A percentile compares a stretch with the other conserved stretches of the same genome.
Conservation (phyloP, 1,139 yeast species). For the Saccharomycopsis hybrid region DNA sequence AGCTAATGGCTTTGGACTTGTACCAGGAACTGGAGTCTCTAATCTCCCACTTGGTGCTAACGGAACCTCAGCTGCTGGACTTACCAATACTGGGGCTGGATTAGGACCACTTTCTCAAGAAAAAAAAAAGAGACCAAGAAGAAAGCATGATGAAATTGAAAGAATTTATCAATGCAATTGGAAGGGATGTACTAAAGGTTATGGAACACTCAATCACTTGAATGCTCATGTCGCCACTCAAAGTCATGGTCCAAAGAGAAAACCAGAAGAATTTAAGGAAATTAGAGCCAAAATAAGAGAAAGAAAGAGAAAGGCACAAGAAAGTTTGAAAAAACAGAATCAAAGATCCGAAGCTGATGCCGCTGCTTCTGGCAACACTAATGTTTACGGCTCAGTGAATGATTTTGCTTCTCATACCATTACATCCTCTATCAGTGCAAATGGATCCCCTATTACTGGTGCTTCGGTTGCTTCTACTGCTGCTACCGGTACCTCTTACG, state of each 20-base stretch:
- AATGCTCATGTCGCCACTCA: slow-evolving; percentile 72
- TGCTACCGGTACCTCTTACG: no score
- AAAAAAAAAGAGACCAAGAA: slow-evolving; percentile 47
- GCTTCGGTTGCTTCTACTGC: no score
- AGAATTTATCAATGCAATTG: slow-evolving; percentile 57
- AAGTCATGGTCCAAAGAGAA: slow-evolving; percentile 63
- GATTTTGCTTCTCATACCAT: neutral
- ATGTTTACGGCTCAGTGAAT: neutral
- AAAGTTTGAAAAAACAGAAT: slow-evolving; percentile 9
- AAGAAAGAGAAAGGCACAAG: slow-evolving; percentile 17
- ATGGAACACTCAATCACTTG: slow-evolving; percentile 71
- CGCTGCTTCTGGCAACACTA: neutral
- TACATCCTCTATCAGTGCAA: no score
- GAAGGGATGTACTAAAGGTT: slow-evolving; percentile 59
- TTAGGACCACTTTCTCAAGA: slow-evolving; percentile 3
- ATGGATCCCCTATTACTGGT: no score
- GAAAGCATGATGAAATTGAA: slow-evolving; percentile 65
- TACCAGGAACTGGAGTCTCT: neutral
- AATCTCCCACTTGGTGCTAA: neutral
- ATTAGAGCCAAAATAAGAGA: slow-evolving; percentile 30
- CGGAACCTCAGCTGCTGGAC: neutral
- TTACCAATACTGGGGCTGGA: no score
- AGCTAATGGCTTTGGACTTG: no score
- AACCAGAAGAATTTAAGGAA: slow-evolving; percentile 60
- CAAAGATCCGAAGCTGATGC: slow-evolving; percentile 3